Percentiles rank a stretch among this genome's conserved stretches.
phyloP scores from a whole-genome alignment of 2,329 filamentous ascomycete species.

The Sporothrix brunneoviolacea region DNA sequence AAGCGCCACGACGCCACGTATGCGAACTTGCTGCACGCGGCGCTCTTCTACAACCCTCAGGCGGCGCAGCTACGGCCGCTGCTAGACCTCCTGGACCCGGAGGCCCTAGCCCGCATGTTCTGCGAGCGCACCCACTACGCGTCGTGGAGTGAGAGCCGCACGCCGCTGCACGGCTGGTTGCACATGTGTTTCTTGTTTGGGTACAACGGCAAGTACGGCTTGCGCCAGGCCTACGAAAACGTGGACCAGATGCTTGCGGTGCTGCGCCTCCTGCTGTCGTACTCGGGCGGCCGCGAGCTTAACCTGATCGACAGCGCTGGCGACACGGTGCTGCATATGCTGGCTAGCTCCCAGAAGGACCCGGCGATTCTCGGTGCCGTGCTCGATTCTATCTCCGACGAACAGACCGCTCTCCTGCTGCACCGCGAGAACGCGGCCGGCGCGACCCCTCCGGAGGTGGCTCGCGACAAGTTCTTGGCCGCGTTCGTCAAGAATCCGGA shows the following conservation, averaged over 20 bases:
- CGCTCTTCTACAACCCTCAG: slow-evolving; percentile 31
- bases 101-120: slow-evolving; percentile 51
- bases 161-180: slow-evolving; percentile 59
- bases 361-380: slow-evolving; percentile 36
- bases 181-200: not conserved
- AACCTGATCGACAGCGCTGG: slow-evolving; percentile 57
- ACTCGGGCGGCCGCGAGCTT: slow-evolving; percentile 48
- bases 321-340: slow-evolving; percentile 57
- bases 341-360: slow-evolving; percentile 36
- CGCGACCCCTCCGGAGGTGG: slow-evolving; percentile 63
- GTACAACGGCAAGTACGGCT: not conserved
- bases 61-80: slow-evolving; percentile 37
- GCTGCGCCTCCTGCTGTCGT: slow-evolving; percentile 44
- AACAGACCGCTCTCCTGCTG: slow-evolving; percentile 37
- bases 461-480: slow-evolving; percentile 47
- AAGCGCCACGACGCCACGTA: slow-evolving; percentile 47
- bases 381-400: slow-evolving; percentile 47
- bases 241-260: slow-evolving; percentile 32
- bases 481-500: slow-evolving; percentile 27
- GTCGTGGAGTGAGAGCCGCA: slow-evolving; percentile 41
- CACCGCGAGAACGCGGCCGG: slow-evolving; percentile 71
- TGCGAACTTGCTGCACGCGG: slow-evolving; percentile 63
- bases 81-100: slow-evolving; percentile 51
- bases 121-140: slow-evolving; percentile 48
- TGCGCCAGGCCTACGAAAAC: slow-evolving; percentile 21